Evolutionary conservation across 192 early-diverging fungal species (phyloP).

Genomic region (Diversispora epigaea): DNA sequence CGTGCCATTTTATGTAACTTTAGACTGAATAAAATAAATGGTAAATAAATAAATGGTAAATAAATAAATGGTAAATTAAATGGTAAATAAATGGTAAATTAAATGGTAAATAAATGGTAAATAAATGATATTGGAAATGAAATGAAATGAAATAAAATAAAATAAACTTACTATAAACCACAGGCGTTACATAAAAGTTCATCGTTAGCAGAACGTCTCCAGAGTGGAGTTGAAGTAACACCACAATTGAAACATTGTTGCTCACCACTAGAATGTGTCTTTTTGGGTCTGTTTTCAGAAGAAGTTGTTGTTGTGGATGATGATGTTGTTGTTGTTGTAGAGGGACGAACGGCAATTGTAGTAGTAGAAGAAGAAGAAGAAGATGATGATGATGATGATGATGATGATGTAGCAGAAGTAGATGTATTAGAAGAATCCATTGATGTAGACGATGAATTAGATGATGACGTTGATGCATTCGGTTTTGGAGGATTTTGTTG

Average conservation of each 20-base stretch:
- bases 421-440: background rate
- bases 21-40: conserved; percentile 33
- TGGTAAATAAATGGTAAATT: background rate
- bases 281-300: conserved; percentile 11
- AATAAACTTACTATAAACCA: conserved; percentile 80
- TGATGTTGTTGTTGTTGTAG: background rate
- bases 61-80: background rate
- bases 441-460: background rate
- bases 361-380: background rate
- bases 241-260: conserved; percentile 58
- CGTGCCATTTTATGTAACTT: conserved; percentile 85
- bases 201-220: conserved; percentile 86
- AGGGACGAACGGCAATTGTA: background rate
- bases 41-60: background rate
- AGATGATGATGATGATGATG: background rate
- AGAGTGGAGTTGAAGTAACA: conserved; percentile 87
- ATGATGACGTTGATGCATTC: background rate
- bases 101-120: background rate
- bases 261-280: conserved; percentile 25
- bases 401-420: background rate
- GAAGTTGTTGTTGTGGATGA: background rate
- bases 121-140: background rate
- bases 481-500: too few species aligned
- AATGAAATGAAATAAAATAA: background rate
- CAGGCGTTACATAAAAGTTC: conserved; percentile 95